Conservation (phyloP, 228 moss, liverwort and hornwort species). For the Sphagnum magellanicum region DNA sequence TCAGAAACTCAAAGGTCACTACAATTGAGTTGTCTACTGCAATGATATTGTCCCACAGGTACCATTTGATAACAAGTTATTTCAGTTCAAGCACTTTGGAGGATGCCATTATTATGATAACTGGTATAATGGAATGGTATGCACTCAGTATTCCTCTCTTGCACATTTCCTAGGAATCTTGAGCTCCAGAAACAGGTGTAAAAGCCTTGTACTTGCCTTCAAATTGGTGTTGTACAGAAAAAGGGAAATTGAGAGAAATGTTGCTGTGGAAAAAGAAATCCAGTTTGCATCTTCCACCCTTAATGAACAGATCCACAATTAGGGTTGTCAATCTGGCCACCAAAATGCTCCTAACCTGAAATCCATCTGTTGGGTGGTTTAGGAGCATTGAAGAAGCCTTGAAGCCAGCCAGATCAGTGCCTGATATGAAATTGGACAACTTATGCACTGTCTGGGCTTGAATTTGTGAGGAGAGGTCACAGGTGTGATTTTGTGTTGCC, state of each 20-base stretch:
- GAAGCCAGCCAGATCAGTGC: too few relatives aligned
- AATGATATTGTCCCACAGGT: slow-evolving; percentile 53
- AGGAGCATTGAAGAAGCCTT: too few relatives aligned
- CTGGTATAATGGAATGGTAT: slow-evolving; percentile 16
- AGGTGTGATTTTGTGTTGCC: too few relatives aligned
- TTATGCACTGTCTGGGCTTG: too few relatives aligned
- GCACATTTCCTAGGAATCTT: background rate
- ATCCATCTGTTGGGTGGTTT: too few relatives aligned
- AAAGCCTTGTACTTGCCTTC: background rate
- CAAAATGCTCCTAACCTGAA: too few relatives aligned
- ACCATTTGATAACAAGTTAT: slow-evolving; percentile 38
- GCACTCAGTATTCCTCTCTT: background rate
- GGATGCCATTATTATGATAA: slow-evolving; percentile 37
- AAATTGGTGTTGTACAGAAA: background rate
- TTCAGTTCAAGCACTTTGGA: slow-evolving; percentile 53
- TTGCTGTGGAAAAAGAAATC: background rate
- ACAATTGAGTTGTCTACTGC: slow-evolving; percentile 51
- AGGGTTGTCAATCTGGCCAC: background rate
- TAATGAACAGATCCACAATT: background rate
- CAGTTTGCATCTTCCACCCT: background rate
- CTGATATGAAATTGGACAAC: too few relatives aligned
- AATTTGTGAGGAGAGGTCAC: too few relatives aligned
- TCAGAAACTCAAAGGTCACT: slow-evolving; percentile 15
- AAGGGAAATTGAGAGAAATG: background rate
- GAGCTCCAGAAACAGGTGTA: background rate